Evolutionary conservation across 768 basidiomycete genomes (phyloP), one percentile per base, ranked within the genome.

Genomic region (Daedaleopsis nitida): DNA sequence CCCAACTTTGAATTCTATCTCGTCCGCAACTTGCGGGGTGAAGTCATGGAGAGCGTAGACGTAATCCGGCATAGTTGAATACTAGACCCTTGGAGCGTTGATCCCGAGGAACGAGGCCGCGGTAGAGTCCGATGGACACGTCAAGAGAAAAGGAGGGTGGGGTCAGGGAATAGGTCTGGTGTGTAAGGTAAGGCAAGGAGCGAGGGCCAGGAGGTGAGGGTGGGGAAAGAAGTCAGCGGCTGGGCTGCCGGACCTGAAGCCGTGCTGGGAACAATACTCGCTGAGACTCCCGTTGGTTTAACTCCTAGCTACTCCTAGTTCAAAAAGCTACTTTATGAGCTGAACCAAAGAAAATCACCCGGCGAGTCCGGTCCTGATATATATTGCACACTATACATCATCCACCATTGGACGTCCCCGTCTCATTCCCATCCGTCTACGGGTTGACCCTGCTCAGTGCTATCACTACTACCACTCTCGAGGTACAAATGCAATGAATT

Each of bases 41-140:
- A 98, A 98, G 68, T 90, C 88, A 72, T 96, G 93, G 14, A 93
- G 78, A 1, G 91, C 94, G 68, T 91, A 94, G 55, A 95, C 92
- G 77, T 90, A 92, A 68, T 91, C 87, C 19, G 84, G 80, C 91
- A 92, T 27, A 53, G 17, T 42, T 3, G 10, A 42, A 42, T 10
- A 13, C 27, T 32, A 32, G 7, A 32, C 27, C 27, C 27, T 32
- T 32, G 27, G 27, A 32, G 7, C 27, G 27, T 32, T 32, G 27
- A 32, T n/a, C 44, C 44, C 10, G 44, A 10, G 34, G 13, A 19
- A 38, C 21, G 43, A 23, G 51, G 38, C 17, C 1, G 17, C 27
- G 17, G 27, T 32, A 38, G 45, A 55, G 38, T 58, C 39, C 53
- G 44, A 48, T 35, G 45, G 21, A 49, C 8, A 37, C 35, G 38